A percentile compares a stretch with the other conserved stretches of the same genome.
These are phyloP conservation scores for Suillus subalutaceus DNA, from an alignment of 768 basidiomycete species.

Conservation along the genomic window DNA sequence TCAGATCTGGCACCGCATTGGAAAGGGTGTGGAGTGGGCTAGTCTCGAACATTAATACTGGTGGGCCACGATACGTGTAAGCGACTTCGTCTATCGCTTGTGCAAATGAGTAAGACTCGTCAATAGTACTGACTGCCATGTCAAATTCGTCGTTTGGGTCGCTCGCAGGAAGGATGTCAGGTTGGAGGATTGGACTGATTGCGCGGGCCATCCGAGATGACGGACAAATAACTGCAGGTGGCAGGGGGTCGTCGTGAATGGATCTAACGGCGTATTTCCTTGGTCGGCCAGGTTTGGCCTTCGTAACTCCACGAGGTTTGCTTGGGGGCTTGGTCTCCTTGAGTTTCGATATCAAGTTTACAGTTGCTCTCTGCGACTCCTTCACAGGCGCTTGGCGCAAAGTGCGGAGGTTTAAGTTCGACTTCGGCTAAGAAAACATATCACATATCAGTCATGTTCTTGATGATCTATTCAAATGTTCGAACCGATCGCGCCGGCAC, in stretches of 20 bases:
- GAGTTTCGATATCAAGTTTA: conserved; percentile 5
- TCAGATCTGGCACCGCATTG: conserved; percentile 7
- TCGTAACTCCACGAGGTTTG: conserved; percentile 33
- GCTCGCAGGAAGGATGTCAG: not conserved
- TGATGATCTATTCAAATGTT: conserved; percentile 12
- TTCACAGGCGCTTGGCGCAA: conserved; percentile 29
- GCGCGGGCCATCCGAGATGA: conserved; percentile 19
- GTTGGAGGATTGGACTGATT: conserved; percentile 32
- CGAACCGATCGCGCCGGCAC: conserved; percentile 24
- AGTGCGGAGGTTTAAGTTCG: conserved; percentile 36
- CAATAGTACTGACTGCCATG: conserved; percentile 22
- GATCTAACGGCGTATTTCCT: conserved; percentile 21
- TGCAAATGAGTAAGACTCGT: conserved; percentile 30
- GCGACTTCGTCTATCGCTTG: conserved; percentile 32
- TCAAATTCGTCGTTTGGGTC: conserved; percentile 21
- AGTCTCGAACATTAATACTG: conserved; percentile 29
- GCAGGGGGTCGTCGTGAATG: conserved; percentile 9
- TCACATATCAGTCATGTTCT: conserved; percentile 12
- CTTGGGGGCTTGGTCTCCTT: not conserved
- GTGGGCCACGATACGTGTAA: conserved; percentile 30
- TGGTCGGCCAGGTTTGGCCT: conserved; percentile 34
- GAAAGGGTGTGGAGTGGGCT: conserved; percentile 6
- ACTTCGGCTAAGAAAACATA: conserved; percentile 30
- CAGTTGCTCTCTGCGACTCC: conserved; percentile 11
- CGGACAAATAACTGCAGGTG: conserved; percentile 10